phyloP scores from a whole-genome alignment of 345 rosid genomes.

The Boechera stricta region DNA sequence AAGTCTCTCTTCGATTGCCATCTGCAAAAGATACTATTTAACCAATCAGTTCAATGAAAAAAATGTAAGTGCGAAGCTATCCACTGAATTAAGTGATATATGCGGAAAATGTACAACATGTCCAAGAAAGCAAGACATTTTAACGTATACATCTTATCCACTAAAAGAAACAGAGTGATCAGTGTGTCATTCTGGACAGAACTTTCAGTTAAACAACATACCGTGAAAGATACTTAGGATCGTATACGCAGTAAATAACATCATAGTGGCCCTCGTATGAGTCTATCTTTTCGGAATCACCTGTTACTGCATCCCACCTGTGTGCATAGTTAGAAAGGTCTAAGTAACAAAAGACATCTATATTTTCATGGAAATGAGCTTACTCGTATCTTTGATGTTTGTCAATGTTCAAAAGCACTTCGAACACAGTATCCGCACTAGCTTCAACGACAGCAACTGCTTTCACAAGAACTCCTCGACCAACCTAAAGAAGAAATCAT shows the following conservation, averaged over 20 bases:
- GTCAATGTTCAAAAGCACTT: conserved; percentile 73
- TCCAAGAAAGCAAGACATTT: conserved; percentile 17
- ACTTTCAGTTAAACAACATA: conserved; percentile 42
- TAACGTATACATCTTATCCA: conserved; percentile 3
- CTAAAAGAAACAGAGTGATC: conserved; percentile 3
- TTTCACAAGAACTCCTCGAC: conserved; percentile 84
- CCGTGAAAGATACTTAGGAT: conserved; percentile 86
- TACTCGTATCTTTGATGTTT: conserved; percentile 89
- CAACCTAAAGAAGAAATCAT: conserved; percentile 53
- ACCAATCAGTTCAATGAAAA: conserved; percentile 29
- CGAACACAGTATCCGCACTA: conserved; percentile 84
- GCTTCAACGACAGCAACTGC: conserved; percentile 91
- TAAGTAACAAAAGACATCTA: conserved; percentile 33
- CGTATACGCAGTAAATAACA: conserved; percentile 81
- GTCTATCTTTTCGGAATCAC: conserved; percentile 84
- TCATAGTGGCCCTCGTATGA: conserved; percentile 93
- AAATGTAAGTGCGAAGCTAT: conserved; percentile 1
- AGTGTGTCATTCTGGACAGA: conserved; percentile 5
- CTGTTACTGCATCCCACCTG: conserved; percentile 98
- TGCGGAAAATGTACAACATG: conserved; percentile 21
- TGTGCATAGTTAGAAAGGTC: conserved; percentile 44
- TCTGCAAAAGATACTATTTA: conserved; percentile 54
- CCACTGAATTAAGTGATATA: conserved; percentile 26
- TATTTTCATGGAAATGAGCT: conserved; percentile 45
- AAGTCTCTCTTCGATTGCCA: conserved; percentile 95